phyloP scores from a whole-genome alignment of 805 yeast species.

The Kluyveromyces starmeri region DNA sequence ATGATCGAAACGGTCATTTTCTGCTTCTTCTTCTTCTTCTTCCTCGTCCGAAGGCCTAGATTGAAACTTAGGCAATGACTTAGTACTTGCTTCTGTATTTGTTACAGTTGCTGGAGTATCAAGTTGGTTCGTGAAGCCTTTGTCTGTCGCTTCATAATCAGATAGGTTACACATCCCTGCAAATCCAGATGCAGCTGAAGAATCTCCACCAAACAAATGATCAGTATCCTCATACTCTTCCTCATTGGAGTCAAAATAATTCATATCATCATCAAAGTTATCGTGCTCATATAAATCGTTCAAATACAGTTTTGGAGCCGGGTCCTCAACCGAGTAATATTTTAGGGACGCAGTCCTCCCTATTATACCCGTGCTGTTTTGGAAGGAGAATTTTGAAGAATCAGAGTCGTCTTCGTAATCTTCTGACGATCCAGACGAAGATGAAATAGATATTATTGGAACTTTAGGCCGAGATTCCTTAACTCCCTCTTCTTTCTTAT shows the following conservation, averaged over 20 bases:
- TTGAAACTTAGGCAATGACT: too few species aligned
- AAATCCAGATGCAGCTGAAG: slow-evolving; percentile 19
- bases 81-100: too few species aligned
- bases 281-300: slow-evolving; percentile 35
- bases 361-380: slow-evolving; percentile 34
- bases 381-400: slow-evolving; percentile 40
- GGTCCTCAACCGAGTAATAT: slow-evolving; percentile 34
- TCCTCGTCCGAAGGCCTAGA: too few species aligned
- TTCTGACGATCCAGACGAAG: too few species aligned
- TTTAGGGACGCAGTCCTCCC: slow-evolving; percentile 47
- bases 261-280: slow-evolving; percentile 36
- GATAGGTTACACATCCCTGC: slow-evolving; percentile 7
- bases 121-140: too few species aligned
- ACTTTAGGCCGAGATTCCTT: too few species aligned
- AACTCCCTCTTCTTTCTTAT: too few species aligned
- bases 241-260: slow-evolving; percentile 25
- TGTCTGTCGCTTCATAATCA: slow-evolving; percentile 6
- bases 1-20: background rate
- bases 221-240: slow-evolving; percentile 28
- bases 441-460: too few species aligned
- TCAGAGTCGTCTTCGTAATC: slow-evolving; percentile 20
- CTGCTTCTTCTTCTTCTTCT: background rate
- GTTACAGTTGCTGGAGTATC: too few species aligned
- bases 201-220: slow-evolving; percentile 23
- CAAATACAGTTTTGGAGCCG: slow-evolving; percentile 30